These are phyloP conservation scores for Vaccinium myrtillus DNA, from an alignment of 148 eudicot species.

Conservation along the genomic window DNA sequence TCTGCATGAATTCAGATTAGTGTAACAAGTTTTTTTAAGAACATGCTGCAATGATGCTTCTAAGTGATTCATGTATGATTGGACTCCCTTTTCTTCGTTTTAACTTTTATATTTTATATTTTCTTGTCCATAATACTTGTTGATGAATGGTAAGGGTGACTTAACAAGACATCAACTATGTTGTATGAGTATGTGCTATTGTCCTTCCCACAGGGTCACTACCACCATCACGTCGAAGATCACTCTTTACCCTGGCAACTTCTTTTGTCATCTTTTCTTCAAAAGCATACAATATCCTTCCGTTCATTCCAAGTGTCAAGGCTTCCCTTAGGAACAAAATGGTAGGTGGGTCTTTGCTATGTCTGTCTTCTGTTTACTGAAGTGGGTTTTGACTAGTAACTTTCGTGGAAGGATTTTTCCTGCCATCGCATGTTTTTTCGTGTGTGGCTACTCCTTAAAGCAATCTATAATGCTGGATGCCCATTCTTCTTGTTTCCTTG, in stretches of 20 bases:
- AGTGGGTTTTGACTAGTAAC: background rate
- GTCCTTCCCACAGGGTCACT: slow-evolving; percentile 56
- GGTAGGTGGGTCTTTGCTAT: slow-evolving; percentile 37
- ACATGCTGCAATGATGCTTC: slow-evolving; percentile 4
- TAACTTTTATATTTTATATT: background rate
- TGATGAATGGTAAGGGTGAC: background rate
- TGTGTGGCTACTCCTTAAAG: background rate
- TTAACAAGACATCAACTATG: slow-evolving; percentile 7
- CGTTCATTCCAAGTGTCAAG: slow-evolving; percentile 69
- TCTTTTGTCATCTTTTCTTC: slow-evolving; percentile 83
- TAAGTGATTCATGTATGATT: background rate
- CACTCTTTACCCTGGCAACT: slow-evolving; percentile 78
- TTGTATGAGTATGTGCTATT: slow-evolving; percentile 7
- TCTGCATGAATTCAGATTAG: background rate
- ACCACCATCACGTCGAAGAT: slow-evolving; percentile 82
- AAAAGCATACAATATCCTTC: slow-evolving; percentile 67
- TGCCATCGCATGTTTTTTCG: background rate
- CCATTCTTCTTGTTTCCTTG: background rate
- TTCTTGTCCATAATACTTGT: background rate
- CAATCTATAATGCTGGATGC: background rate
- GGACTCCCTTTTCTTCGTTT: background rate
- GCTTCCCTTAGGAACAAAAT: slow-evolving; percentile 51
- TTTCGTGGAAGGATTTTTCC: slow-evolving; percentile 9
- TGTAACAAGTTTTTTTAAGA: background rate
- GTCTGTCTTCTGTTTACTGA: slow-evolving; percentile 1